Evolutionary conservation across 768 basidiomycete genomes (phyloP), one percentile per base, ranked within the genome.

Genomic region (Kwoniella dejecticola): DNA sequence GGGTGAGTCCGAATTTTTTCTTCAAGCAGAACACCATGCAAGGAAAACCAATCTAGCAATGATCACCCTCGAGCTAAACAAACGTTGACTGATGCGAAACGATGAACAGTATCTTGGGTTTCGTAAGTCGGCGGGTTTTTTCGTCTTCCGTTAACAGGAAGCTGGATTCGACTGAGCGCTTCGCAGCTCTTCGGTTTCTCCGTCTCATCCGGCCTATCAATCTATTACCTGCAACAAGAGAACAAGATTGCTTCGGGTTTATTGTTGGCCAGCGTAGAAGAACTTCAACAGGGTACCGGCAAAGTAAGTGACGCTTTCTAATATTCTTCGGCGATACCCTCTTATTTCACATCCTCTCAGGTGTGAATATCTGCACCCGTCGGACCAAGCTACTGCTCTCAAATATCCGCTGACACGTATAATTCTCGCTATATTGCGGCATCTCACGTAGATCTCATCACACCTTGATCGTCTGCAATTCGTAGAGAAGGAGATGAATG

Each of bases 151-250:
- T 11, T 8, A 42, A 42, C 19, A 42, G 8, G 36, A 38, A 38
- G 8, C 36, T 38, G n/a, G n/a, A n/a, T n/a, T n/a, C n/a, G n/a
- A n/a, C n/a, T n/a, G n/a, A n/a, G 29, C 46, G 6, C n/a, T 5
- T 17, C n/a, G 12, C 45, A 78, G 77, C 77, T 96, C 33, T 86
- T 93, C 68, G 93, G 91, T 1, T 94, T 95, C 81, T 92, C 92
- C 4, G 79, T 93, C 33, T 91, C 91, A 1, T 90, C 91, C 0
- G 87, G 89, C 0, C 85, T 87, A 69, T 90, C 91, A 41, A 88
- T 91, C 26, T 95, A 92, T 77, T 86, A 90, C 76, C 82, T 96
- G 19, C 80, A 94, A 47, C 91, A 95, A 65, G 93, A 95, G 80
- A 92, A 93, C 79, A 90, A 91, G 79, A 81, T 84, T 42, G 91